Evolutionary conservation across 331 rosid species (phyloP).

Genomic region (Acacia concinna): DNA sequence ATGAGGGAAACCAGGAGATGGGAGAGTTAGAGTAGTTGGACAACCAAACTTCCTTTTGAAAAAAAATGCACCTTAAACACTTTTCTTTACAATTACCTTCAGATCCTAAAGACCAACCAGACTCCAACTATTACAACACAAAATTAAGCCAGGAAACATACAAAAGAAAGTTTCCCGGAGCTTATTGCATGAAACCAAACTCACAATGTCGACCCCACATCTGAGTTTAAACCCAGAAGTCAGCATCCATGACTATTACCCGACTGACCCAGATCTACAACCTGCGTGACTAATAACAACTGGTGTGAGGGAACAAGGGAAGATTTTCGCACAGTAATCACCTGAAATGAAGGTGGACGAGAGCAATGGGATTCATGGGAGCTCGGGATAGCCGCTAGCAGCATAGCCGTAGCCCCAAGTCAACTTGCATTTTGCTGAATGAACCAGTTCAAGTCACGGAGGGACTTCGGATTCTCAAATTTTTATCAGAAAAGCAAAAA

Average conservation of each 20-base stretch:
- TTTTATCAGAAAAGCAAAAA: slow-evolving; percentile 1
- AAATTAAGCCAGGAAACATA: slow-evolving; percentile 9
- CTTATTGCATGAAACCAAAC: slow-evolving; percentile 40
- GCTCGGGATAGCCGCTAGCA: slow-evolving; percentile 12
- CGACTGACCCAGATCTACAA: slow-evolving; percentile 59
- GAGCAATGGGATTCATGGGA: slow-evolving; percentile 31
- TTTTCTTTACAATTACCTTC: slow-evolving; percentile 13
- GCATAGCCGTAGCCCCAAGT: slow-evolving; percentile 27
- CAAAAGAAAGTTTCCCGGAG: slow-evolving; percentile 30
- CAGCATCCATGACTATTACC: neutral
- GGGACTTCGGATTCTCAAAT: slow-evolving; percentile 23
- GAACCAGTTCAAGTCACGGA: slow-evolving; percentile 9
- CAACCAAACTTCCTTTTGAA: slow-evolving; percentile 34
- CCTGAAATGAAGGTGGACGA: slow-evolving; percentile 35
- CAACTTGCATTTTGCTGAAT: slow-evolving; percentile 23
- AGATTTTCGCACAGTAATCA: slow-evolving; percentile 24
- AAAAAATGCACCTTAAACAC: neutral
- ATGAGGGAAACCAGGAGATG: slow-evolving; percentile 31
- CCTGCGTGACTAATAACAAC: slow-evolving; percentile 10
- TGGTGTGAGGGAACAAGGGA: neutral
- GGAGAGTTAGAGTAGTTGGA: slow-evolving; percentile 44
- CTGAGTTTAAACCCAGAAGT: neutral
- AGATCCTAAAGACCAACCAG: slow-evolving; percentile 42
- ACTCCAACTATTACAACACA: slow-evolving; percentile 16
- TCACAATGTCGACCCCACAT: slow-evolving; percentile 23